Evolutionary conservation across 768 basidiomycete species (phyloP).

Genomic region (Suillus occidentalis): DNA sequence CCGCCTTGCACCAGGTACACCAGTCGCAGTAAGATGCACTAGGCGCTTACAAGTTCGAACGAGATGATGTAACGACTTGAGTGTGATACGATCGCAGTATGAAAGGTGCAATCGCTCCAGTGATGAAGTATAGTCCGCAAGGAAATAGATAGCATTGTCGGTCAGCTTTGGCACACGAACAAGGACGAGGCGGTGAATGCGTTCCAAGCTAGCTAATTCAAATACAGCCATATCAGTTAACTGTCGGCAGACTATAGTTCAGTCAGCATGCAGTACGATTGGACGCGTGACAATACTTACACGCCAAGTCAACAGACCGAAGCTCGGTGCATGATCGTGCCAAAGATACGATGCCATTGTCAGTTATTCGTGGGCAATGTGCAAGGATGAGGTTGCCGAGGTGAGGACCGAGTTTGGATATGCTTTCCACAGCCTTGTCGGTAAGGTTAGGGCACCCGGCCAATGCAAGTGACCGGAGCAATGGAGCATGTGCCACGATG

Average conservation of each 20-base stretch:
- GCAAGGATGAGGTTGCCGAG: conserved; percentile 81
- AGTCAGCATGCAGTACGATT: conserved; percentile 17
- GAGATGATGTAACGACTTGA: conserved; percentile 72
- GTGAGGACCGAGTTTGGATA: conserved; percentile 70
- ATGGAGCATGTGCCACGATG: conserved; percentile 72
- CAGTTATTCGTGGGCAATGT: conserved; percentile 80
- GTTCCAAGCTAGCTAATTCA: conserved; percentile 70
- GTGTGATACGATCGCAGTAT: conserved; percentile 79
- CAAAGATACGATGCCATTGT: conserved; percentile 65
- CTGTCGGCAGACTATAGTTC: conserved; percentile 66
- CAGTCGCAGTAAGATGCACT: conserved; percentile 78
- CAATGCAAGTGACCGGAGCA: conserved; percentile 72
- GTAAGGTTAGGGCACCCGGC: conserved; percentile 79
- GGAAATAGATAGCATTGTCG: conserved; percentile 76
- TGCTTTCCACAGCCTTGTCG: conserved; percentile 64
- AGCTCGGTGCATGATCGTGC: conserved; percentile 71
- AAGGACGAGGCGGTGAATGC: conserved; percentile 74
- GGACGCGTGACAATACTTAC: conserved; percentile 46
- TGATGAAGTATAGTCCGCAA: conserved; percentile 67
- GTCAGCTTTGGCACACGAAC: conserved; percentile 82
- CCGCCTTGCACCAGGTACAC: conserved; percentile 70
- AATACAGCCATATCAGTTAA: conserved; percentile 85
- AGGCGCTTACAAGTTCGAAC: conserved; percentile 59
- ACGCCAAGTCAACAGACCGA: conserved; percentile 82
- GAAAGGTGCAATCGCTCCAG: conserved; percentile 85